These are phyloP conservation scores for Candida wancherniae DNA, from an alignment of 805 yeast species.

Conservation along the genomic window DNA sequence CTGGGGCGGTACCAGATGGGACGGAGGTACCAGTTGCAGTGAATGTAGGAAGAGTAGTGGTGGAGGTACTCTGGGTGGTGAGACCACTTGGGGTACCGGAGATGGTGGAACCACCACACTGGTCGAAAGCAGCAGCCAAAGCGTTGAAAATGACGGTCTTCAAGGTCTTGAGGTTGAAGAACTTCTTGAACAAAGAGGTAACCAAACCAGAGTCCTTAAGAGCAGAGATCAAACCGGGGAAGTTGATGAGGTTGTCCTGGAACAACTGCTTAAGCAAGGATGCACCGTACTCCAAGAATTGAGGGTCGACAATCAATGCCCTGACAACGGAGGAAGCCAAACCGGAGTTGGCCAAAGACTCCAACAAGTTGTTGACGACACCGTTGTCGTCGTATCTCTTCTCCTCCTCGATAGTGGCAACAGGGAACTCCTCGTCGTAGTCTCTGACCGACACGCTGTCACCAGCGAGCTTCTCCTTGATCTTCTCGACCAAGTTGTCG, in stretches of 20 bases:
- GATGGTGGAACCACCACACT: conserved; percentile 30
- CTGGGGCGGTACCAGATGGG: conserved; percentile 13
- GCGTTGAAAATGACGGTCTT: conserved; percentile 38
- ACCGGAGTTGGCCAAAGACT: conserved; percentile 40
- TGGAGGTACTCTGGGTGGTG: conserved; percentile 19
- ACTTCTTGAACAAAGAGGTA: conserved; percentile 32
- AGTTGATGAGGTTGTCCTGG: conserved; percentile 24
- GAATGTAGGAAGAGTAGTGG: conserved; percentile 21
- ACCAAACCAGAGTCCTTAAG: conserved; percentile 34
- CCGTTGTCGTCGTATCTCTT: conserved; percentile 16
- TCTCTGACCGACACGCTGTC: conserved; percentile 19
- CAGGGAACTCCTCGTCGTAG: conserved; percentile 12
- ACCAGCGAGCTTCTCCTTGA: conserved; percentile 23
- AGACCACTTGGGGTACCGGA: conserved; percentile 19
- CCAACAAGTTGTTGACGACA: conserved; percentile 34
- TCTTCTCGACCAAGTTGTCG: conserved; percentile 25
- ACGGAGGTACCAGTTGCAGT: conserved; percentile 19
- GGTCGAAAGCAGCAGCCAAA: conserved; percentile 38
- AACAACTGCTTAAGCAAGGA: conserved; percentile 29
- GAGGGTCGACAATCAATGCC: conserved; percentile 32
- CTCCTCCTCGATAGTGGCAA: conserved; percentile 1
- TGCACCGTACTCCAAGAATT: conserved; percentile 37
- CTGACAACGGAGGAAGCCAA: conserved; percentile 36
- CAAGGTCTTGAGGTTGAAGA: conserved; percentile 35
- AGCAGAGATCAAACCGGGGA: conserved; percentile 25